Evolutionary conservation across 345 rosid genomes (phyloP), one percentile per base, ranked within the genome.

Genomic region (Firmiana major): DNA sequence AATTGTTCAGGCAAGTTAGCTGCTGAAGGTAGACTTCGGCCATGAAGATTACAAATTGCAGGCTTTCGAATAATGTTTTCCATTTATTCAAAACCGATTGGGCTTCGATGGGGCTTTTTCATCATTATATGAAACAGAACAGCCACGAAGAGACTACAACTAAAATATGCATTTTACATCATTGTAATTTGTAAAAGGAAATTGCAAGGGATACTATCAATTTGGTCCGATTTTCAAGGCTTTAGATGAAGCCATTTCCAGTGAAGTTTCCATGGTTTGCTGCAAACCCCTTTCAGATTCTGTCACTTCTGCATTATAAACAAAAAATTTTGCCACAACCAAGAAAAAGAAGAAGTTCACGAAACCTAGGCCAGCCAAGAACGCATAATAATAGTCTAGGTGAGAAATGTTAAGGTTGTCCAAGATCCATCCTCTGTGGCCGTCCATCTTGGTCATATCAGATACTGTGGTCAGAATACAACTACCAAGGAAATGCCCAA

Each of bases 401-500:
- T 80, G 92, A 51, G 97, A 94, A 17, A 81, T 66, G 16, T 92
- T 94, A 0, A 92, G 84, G 71, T 94, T 94, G 75, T 94, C 82
- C 83, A 90, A 65, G 75, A 94, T 84, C 97, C 97, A 94, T 1
- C 89, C 90, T 45, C 70, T 80, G 22, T 68, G 81, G 28, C 97
- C 89, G 54, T 86, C 24, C 58, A 64, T 86, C 80, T 82, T 85
- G 0, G 91, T 90, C 22, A 87, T 43, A 58, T 83, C 69, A 8
- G 94, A 79, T 26, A 90, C 89, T 0, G 88, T 83, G 5, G 80
- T 77, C 10, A 92, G 83, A 62, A 92, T 38, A 71, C 90, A 89
- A 67, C 94, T 90, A n/a, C 97, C 93, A 24, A 91, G 64, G 81
- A 89, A 92, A 73, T 81, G 80, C 31, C 97, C 97, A 5, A 94